Percentiles rank a stretch among this genome's conserved stretches.
phyloP scores from a whole-genome alignment of 2,329 filamentous ascomycete genomes.

The Cladophialophora psammophila region DNA sequence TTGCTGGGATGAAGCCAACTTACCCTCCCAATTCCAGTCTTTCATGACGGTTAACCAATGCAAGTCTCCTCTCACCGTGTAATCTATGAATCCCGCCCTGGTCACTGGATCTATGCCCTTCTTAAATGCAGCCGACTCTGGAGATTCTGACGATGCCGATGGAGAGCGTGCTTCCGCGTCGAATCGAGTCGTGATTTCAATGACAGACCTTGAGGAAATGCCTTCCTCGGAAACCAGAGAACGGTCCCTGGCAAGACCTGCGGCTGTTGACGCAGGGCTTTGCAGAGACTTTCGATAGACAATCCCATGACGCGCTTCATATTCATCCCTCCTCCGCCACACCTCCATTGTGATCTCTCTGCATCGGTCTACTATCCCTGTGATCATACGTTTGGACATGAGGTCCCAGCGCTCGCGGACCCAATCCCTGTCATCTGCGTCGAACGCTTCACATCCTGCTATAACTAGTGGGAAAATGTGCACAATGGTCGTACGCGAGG shows the following conservation, averaged over 20 bases:
- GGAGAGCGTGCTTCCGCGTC: not conserved
- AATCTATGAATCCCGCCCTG: conserved; percentile 61
- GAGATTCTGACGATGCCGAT: conserved; percentile 15
- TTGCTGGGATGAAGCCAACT: conserved; percentile 41
- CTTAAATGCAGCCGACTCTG: conserved; percentile 25
- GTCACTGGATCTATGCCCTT: conserved; percentile 27
- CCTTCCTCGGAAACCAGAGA: no score
- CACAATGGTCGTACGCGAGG: conserved; percentile 69
- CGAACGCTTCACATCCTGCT: conserved; percentile 68
- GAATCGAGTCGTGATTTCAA: not conserved
- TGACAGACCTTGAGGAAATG: not conserved
- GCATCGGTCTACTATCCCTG: conserved; percentile 71
- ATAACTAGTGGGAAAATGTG: conserved; percentile 73
- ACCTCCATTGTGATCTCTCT: conserved; percentile 70
- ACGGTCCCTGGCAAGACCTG: not conserved
- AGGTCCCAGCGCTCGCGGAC: conserved; percentile 67
- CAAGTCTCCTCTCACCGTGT: conserved; percentile 68
- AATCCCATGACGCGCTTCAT: conserved; percentile 42
- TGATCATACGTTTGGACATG: conserved; percentile 67
- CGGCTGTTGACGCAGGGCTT: not conserved
- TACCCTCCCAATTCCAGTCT: conserved; percentile 74
- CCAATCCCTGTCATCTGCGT: conserved; percentile 69
- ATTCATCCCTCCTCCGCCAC: conserved; percentile 67
- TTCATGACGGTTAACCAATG: conserved; percentile 76
- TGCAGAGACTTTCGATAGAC: not conserved